Conservation (phyloP, 768 basidiomycete genomes). For the Coprinopsis marcescibilis region DNA sequence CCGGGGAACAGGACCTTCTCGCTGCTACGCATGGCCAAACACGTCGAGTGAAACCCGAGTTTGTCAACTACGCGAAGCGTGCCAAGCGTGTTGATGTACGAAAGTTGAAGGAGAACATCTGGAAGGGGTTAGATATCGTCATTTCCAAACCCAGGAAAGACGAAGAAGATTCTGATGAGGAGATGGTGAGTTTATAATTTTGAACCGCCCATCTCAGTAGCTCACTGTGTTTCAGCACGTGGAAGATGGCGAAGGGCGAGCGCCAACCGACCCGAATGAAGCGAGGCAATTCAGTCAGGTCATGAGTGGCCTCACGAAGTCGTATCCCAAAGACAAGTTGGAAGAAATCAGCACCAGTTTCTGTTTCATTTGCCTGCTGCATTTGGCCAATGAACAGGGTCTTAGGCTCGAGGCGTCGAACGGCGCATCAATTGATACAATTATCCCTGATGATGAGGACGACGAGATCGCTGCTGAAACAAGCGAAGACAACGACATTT, state of each 20-base stretch:
- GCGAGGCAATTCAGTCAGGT: slow-evolving; percentile 73
- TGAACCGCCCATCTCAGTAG: no score
- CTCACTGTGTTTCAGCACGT: slow-evolving; percentile 58
- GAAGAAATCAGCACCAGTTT: slow-evolving; percentile 98
- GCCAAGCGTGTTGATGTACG: slow-evolving; percentile 97
- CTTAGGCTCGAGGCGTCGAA: slow-evolving; percentile 63
- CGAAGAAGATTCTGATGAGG: slow-evolving; percentile 32
- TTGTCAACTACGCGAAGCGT: slow-evolving; percentile 89
- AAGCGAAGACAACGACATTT: slow-evolving; percentile 59
- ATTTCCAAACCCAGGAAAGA: slow-evolving; percentile 39
- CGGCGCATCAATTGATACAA: slow-evolving; percentile 3
- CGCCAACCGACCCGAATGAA: slow-evolving; percentile 58
- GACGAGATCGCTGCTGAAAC: slow-evolving; percentile 10
- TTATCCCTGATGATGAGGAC: slow-evolving; percentile 12
- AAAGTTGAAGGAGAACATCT: slow-evolving; percentile 96
- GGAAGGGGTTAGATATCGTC: slow-evolving; percentile 85
- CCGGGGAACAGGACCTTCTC: slow-evolving; percentile 82
- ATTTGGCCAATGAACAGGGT: slow-evolving; percentile 95
- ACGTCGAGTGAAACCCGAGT: slow-evolving; percentile 78
- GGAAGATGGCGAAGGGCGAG: slow-evolving; percentile 30
- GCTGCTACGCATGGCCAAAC: slow-evolving; percentile 73
- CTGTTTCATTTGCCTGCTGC: slow-evolving; percentile 97
- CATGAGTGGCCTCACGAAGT: slow-evolving; percentile 70
- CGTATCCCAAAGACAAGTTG: slow-evolving; percentile 92
- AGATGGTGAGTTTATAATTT: slow-evolving; percentile 45